Evolutionary conservation across 192 early-diverging fungal species (phyloP).

Genomic region (Podila horticola): DNA sequence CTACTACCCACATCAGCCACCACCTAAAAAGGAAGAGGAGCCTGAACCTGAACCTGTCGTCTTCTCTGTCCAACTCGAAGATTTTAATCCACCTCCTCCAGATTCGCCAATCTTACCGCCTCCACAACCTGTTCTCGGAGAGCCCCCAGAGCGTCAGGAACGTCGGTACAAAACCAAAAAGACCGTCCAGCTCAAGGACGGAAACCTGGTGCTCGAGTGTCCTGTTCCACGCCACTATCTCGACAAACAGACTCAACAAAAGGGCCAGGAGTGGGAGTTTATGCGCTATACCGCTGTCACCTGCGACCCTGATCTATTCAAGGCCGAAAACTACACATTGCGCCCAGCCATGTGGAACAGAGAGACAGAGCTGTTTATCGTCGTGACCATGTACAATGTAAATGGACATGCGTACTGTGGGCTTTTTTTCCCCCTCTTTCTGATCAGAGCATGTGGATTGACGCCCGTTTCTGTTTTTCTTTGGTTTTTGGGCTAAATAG

Average conservation of each 20-base stretch:
- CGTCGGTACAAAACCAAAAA: constrained; percentile 64
- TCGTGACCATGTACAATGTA: constrained; percentile 82
- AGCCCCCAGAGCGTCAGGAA: constrained; percentile 55
- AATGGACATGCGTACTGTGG: background rate
- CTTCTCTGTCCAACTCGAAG: constrained; percentile 29
- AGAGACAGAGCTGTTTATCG: constrained; percentile 81
- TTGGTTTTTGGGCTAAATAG: constrained; percentile 27
- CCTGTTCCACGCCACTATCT: constrained; percentile 69
- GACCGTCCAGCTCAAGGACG: constrained; percentile 69
- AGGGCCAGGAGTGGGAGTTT: constrained; percentile 76
- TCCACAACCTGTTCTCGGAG: constrained; percentile 43
- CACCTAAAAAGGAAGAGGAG: constrained; percentile 9
- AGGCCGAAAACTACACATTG: constrained; percentile 66
- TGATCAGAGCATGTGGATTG: too few species aligned
- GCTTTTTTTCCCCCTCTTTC: background rate
- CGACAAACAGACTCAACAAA: constrained; percentile 51
- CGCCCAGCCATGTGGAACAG: constrained; percentile 71
- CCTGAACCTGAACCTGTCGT: constrained; percentile 23
- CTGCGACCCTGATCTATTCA: constrained; percentile 72
- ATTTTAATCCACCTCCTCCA: constrained; percentile 40
- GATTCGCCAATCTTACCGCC: constrained; percentile 46
- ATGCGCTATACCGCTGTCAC: constrained; percentile 81
- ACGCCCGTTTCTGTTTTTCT: constrained; percentile 30
- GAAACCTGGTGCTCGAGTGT: constrained; percentile 79
- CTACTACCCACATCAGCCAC: constrained; percentile 33